These are phyloP conservation scores for Apophysomyces elegans DNA, from an alignment of 371 early-diverging fungal genomes.

Conservation along the genomic window DNA sequence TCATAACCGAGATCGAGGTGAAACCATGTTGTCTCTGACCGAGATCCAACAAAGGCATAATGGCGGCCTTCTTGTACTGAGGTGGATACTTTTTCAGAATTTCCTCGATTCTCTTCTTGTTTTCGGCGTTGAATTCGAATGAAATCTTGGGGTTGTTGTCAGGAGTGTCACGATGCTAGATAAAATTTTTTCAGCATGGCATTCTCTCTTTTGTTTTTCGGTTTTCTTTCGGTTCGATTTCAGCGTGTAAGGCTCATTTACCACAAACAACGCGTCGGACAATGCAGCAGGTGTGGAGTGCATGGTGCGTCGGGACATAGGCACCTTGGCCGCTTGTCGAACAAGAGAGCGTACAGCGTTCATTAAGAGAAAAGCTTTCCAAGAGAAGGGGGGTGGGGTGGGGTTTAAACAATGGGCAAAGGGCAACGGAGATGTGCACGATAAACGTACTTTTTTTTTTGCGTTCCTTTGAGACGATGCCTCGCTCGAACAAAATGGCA, in stretches of 20 bases:
- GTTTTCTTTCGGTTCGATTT: not conserved
- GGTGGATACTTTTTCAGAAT: conserved; percentile 95
- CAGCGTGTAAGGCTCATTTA: conserved; percentile 27
- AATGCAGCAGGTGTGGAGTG: conserved; percentile 50
- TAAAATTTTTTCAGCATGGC: not conserved
- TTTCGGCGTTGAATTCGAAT: conserved; percentile 87
- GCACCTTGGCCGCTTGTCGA: conserved; percentile 42
- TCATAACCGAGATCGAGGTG: conserved; percentile 95
- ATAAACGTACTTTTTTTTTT: conserved; percentile 12
- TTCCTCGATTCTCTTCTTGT: conserved; percentile 80
- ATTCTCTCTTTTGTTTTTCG: not conserved
- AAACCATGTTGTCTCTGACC: conserved; percentile 95
- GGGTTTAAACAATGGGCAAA: conserved; percentile 12
- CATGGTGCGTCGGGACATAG: conserved; percentile 53
- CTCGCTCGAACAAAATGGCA: too few relatives aligned
- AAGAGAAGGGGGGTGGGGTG: conserved; percentile 26
- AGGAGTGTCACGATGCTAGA: conserved; percentile 88
- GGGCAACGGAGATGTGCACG: conserved; percentile 14
- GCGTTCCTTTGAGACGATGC: not conserved
- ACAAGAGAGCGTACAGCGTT: conserved; percentile 48
- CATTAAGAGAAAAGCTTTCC: conserved; percentile 21
- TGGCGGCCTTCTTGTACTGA: conserved; percentile 97
- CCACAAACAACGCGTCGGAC: conserved; percentile 76
- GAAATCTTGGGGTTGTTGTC: conserved; percentile 87
- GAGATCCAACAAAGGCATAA: conserved; percentile 95